Evolutionary conservation across 495 filamentous ascomycete species (phyloP), one percentile per base, ranked within the genome.

Genomic region (Lentithecium fluviatile): DNA sequence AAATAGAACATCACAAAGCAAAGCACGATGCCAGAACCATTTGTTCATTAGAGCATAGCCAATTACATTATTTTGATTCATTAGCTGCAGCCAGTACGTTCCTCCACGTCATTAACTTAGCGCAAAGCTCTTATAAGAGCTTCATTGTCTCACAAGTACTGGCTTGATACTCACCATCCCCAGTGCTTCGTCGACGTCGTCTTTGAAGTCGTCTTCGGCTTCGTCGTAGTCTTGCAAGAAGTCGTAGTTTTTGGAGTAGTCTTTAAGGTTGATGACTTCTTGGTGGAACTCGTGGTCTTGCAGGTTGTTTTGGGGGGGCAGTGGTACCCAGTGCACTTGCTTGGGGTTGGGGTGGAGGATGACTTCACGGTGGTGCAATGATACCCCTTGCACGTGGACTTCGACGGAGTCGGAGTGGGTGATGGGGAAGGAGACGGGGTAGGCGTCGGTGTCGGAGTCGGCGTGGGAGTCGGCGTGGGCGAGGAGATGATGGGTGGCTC

Each of bases 401-500:
- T 48, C 21, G 50, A 32, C 10, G 54, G 24, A 5, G 54, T 57
- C 1, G 11, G 45, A 11, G 54, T 47, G 13, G 26, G 45, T 10
- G 42, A 57, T 2, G 11, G 45, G 13, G 54, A 57, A 20, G 26
- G 45, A 1, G 42, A 57, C 32, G 54, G 49, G 1, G 45, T 20
- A 10, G 55, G 45, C 26, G 34, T 36, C 13, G 53, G 42, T 19
- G 53, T 46, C 1, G 56, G 25, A 1, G 56, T 60, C 4, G 40
- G 40, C 4, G 40, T 43, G 4, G 40, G 40, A 5, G 56, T 45
- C 20, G 46, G 42, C 15, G 56, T 42, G 34, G 19, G 49, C 8
- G 56, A 60, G 1, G 56, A 49, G 19, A 60, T 15, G 12, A 45
- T 23, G 3, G 56, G 56, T 23, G 56, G 56, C 19, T 15, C 56